Evolutionary conservation across 2,329 filamentous ascomycete genomes (phyloP), one percentile per base, ranked within the genome.

Genomic region (Ophiocordyceps polyrhachis-furcata): DNA sequence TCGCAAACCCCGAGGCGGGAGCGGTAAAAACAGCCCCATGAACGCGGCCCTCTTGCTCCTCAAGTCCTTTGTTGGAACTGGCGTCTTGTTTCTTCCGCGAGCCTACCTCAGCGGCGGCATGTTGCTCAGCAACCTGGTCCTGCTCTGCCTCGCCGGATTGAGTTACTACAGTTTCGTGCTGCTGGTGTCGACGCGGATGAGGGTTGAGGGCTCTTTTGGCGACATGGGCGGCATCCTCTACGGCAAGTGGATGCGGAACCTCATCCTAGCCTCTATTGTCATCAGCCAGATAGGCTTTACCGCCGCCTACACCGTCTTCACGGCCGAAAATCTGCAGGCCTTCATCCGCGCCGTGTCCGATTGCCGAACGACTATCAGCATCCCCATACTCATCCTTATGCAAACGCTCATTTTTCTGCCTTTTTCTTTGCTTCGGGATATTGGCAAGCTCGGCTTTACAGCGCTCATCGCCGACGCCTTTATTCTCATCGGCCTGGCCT

Each of bases 111-210:
- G 94, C 55, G 91, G 91, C 45, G 91, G 91, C 47, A 96, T 98
- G 88, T 66, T 94, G 15, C 98, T 98, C 63, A 94, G 87, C 55
- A 94, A 93, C 57, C 51, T 93, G 44, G 83, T 98, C 15, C 74
- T 98, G n/a, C 68, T 98, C 20, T 74, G 71, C 37, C 85, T 98
- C 15, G 88, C 91, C 7, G 68, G 74, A 2, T 69, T 98, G 47
- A 95, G 88, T 59, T 98, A 94, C 64, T 94, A 95, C 67, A 95
- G 88, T 66, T 98, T 98, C 63, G 87, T 98, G 40, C 71, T 98
- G 14, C 74, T 98, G 29, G 87, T 95, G 49, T 81, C 81, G 48
- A 91, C 87, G 2, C 81, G 91, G 31, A 68, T 94, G 43, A 82
- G 77, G 57, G 76, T 96, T 25, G 81, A 88, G 43, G 87, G 84